These are phyloP conservation scores for Thielaviopsis musarum DNA, from an alignment of 2,329 filamentous ascomycete genomes.

Conservation along the genomic window DNA sequence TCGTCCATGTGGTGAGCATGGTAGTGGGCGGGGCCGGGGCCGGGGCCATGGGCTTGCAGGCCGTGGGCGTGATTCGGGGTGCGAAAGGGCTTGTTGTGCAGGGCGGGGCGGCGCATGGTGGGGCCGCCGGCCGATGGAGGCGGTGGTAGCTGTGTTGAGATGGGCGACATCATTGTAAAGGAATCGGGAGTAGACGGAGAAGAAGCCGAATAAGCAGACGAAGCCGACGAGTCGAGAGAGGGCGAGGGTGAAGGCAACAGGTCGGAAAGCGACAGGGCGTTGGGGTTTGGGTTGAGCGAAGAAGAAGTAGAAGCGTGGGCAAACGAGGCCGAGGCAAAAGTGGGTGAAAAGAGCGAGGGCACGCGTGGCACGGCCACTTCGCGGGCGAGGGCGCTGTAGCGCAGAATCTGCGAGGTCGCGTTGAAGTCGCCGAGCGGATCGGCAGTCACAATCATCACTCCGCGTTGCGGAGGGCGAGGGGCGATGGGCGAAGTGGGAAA, in stretches of 20 bases:
- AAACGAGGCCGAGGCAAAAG: background rate
- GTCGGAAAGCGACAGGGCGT: conserved; percentile 15
- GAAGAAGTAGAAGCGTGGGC: background rate
- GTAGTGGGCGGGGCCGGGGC: conserved; percentile 21
- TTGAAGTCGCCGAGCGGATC: conserved; percentile 91
- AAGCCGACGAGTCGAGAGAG: background rate
- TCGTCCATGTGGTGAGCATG: conserved; percentile 24
- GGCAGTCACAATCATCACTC: conserved; percentile 90
- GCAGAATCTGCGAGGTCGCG: conserved; percentile 85
- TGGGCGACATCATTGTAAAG: background rate
- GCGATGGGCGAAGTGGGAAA: conserved; percentile 45
- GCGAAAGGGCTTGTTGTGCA: conserved; percentile 2
- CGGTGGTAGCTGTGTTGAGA: conserved; percentile 4
- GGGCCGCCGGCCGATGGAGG: background rate
- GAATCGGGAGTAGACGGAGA: background rate
- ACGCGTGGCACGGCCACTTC: conserved; percentile 85
- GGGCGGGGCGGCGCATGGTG: conserved; percentile 1
- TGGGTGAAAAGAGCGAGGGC: conserved; percentile 48
- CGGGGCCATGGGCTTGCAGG: conserved; percentile 15
- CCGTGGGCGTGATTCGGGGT: conserved; percentile 1
- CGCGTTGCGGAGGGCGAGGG: conserved; percentile 58
- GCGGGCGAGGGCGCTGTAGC: conserved; percentile 81
- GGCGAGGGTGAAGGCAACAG: conserved; percentile 12
- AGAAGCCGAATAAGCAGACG: background rate
- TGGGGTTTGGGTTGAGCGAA: conserved; percentile 28